A percentile compares a stretch with the other conserved stretches of the same genome.
These are phyloP conservation scores for Pseudocercospora ulei DNA, from an alignment of 2,329 filamentous ascomycete species.

Conservation along the genomic window DNA sequence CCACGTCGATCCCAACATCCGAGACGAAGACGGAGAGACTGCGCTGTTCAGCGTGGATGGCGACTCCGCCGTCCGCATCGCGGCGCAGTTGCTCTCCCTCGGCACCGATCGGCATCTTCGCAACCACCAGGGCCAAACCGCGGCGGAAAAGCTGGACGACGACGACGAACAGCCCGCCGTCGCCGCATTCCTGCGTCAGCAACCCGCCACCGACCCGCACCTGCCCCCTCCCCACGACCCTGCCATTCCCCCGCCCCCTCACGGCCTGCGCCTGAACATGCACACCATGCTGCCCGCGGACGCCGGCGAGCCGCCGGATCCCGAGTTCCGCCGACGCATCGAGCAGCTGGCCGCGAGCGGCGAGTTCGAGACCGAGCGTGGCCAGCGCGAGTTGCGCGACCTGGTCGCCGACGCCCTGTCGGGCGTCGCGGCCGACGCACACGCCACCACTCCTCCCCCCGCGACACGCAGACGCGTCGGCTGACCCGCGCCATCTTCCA, in stretches of 20 bases:
- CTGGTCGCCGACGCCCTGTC: slow-evolving; percentile 71
- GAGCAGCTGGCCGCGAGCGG: slow-evolving; percentile 75
- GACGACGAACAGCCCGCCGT: slow-evolving; percentile 72
- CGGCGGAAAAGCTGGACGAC: slow-evolving; percentile 65
- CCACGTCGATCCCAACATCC: slow-evolving; percentile 66
- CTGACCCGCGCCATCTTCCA: too few species aligned
- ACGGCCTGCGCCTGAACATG: slow-evolving; percentile 67
- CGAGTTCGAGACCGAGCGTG: slow-evolving; percentile 72
- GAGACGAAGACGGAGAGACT: slow-evolving; percentile 86
- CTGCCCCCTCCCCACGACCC: too few species aligned
- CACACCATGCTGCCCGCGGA: slow-evolving; percentile 57
- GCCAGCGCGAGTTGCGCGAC: slow-evolving; percentile 66
- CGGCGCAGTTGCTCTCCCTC: slow-evolving; percentile 68
- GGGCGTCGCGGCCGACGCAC: slow-evolving; percentile 49
- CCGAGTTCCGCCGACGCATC: slow-evolving; percentile 74
- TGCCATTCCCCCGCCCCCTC: slow-evolving; percentile 59
- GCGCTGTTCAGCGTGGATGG: slow-evolving; percentile 82
- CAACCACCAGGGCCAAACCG: slow-evolving; percentile 69
- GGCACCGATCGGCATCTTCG: slow-evolving; percentile 55
- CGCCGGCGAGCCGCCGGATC: slow-evolving; percentile 56
- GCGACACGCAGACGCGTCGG: slow-evolving; percentile 18
- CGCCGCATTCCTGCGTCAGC: slow-evolving; percentile 63
- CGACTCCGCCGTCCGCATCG: slow-evolving; percentile 54
- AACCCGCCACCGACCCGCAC: slow-evolving; percentile 67
- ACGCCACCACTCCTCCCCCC: slow-evolving; percentile 36